These are phyloP conservation scores for Aquilaria malaccensis DNA, from an alignment of 345 rosid genomes.

Conservation along the genomic window DNA sequence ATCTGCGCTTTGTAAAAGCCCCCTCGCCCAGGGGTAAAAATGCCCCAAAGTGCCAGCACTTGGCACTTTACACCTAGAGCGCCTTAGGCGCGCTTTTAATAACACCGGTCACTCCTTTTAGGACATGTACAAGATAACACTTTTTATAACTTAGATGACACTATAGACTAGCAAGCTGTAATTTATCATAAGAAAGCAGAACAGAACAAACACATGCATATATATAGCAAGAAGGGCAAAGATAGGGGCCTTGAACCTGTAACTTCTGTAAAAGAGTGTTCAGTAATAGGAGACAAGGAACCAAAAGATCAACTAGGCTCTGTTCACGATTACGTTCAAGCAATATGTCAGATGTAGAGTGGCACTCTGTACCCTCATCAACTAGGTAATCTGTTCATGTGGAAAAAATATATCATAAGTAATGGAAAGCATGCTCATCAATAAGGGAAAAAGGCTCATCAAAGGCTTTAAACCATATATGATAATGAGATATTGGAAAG, in stretches of 20 bases:
- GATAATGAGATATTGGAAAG: not conserved
- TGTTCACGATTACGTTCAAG: constrained; percentile 95
- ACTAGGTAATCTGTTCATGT: constrained; percentile 81
- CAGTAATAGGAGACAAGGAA: constrained; percentile 77
- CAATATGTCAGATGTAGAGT: constrained; percentile 90
- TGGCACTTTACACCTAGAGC: too few species aligned
- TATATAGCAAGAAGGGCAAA: constrained; percentile 2
- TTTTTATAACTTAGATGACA: not conserved
- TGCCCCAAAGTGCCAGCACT: too few species aligned
- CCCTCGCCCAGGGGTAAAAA: too few species aligned
- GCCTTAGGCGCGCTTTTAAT: too few species aligned
- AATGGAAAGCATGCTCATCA: constrained; percentile 9
- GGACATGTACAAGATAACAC: too few species aligned
- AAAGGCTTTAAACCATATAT: not conserved
- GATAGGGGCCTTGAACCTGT: constrained; percentile 43
- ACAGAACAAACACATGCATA: not conserved
- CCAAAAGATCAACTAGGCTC: constrained; percentile 77
- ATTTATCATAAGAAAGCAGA: not conserved
- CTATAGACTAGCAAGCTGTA: not conserved
- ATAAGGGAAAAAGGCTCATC: not conserved
- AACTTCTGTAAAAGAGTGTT: constrained; percentile 69
- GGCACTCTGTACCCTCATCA: constrained; percentile 93
- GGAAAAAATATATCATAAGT: constrained; percentile 15
- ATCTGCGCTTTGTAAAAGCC: too few species aligned
- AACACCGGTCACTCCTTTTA: too few species aligned